phyloP scores from a whole-genome alignment of 2,329 filamentous ascomycete genomes.

The Ophiocordyceps camponoti-leonardi region DNA sequence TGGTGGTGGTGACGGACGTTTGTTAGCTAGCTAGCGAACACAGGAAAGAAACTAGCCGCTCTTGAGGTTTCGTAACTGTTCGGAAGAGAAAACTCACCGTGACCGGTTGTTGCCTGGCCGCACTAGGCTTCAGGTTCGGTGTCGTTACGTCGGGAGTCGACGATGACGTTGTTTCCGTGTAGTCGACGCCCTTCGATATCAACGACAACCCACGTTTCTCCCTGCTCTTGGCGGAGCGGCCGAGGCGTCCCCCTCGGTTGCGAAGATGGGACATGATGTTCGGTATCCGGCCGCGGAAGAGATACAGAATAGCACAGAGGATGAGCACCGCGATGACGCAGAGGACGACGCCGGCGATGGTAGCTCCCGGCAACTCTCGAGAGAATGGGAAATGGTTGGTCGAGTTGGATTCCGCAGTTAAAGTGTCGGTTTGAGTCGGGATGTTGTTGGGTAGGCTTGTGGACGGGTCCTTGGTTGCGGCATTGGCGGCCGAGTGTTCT shows the following conservation, averaged over 20 bases:
- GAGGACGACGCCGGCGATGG: neutral
- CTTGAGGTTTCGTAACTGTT: neutral
- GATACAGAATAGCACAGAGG: neutral
- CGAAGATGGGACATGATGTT: neutral
- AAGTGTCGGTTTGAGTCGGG: too few relatives aligned
- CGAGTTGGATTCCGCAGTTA: neutral
- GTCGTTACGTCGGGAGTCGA: too few relatives aligned
- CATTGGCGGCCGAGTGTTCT: too few relatives aligned
- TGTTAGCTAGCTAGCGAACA: too few relatives aligned
- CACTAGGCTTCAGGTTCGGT: too few relatives aligned
- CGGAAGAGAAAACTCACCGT: neutral
- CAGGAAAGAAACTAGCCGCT: neutral
- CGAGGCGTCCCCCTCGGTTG: too few relatives aligned
- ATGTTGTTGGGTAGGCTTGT: too few relatives aligned
- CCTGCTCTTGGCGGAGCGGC: neutral
- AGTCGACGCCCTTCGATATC: neutral
- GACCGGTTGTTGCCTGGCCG: too few relatives aligned
- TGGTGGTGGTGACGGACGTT: too few relatives aligned
- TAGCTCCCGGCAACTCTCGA: neutral
- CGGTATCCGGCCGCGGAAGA: neutral
- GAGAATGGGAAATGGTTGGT: neutral
- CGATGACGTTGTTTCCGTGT: too few relatives aligned
- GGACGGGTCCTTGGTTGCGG: too few relatives aligned
- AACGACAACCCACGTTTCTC: neutral
- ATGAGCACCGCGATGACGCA: neutral